Percentiles rank a stretch among this genome's conserved stretches.
Conservation (phyloP, 495 filamentous ascomycete genomes). For the Amorphotheca resinae region DNA sequence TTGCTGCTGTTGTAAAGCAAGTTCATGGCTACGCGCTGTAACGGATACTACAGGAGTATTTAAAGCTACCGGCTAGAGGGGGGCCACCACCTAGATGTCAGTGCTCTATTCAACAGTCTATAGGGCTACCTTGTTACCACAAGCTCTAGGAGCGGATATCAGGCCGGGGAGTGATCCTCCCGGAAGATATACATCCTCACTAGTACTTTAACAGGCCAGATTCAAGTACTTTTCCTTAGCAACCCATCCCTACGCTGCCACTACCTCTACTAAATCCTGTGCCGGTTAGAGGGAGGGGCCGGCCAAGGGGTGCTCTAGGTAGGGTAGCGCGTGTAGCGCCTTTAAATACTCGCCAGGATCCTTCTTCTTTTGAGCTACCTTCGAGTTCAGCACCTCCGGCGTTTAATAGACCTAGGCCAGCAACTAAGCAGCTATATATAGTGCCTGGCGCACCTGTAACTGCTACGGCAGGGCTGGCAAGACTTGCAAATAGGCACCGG, state of each 20-base stretch:
- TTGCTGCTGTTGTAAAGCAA: background rate
- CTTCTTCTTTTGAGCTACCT: background rate
- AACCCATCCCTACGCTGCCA: background rate
- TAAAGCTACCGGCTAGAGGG: background rate
- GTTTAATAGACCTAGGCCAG: background rate
- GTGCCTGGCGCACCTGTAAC: background rate
- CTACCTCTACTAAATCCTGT: background rate
- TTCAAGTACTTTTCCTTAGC: background rate
- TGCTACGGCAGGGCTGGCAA: background rate
- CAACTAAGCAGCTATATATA: background rate
- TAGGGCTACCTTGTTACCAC: background rate
- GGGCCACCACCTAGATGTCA: background rate
- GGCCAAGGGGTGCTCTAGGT: background rate
- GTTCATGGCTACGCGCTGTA: conserved; percentile 2
- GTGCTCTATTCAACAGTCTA: background rate
- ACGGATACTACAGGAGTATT: background rate
- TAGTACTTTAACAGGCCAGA: background rate
- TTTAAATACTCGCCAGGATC: background rate
- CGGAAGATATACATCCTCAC: conserved; percentile 1
- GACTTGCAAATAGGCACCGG: background rate
- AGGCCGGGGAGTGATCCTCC: background rate
- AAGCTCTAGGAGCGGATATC: background rate
- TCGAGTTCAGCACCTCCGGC: background rate
- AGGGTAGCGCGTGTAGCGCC: background rate
- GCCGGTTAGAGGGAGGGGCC: background rate